A percentile compares a stretch with the other conserved stretches of the same genome.
phyloP scores from a whole-genome alignment of 495 filamentous ascomycete genomes.

The Venustampulla echinocandica region DNA sequence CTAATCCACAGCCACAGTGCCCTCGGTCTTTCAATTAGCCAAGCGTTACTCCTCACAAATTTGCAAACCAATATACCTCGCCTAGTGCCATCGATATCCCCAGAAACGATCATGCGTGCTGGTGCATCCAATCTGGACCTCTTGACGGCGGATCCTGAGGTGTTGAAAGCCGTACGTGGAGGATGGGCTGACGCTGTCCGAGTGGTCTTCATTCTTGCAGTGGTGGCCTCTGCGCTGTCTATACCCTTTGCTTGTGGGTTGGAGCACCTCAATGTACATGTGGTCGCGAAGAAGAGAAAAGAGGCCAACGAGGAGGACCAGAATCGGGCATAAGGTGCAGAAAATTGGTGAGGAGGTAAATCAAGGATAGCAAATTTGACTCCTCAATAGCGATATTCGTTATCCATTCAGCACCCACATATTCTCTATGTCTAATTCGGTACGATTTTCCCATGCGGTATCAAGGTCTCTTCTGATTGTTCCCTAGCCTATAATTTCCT shows the following conservation, averaged over 20 bases:
- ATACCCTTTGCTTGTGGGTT: background rate
- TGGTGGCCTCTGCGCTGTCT: background rate
- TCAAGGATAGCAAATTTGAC: too few species aligned
- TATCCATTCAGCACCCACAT: too few species aligned
- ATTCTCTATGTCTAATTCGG: too few species aligned
- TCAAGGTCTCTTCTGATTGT: too few species aligned
- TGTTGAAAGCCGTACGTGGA: background rate
- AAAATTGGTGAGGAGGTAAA: too few species aligned
- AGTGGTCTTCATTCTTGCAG: background rate
- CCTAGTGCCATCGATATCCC: background rate
- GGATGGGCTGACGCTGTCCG: background rate
- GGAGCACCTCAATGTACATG: background rate
- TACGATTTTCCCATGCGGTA: too few species aligned
- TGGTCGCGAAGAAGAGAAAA: background rate
- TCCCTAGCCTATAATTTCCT: too few species aligned
- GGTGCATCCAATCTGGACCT: background rate
- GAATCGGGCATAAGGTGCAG: background rate
- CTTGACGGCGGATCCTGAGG: background rate
- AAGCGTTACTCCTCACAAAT: background rate
- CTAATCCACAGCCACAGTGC: too few species aligned
- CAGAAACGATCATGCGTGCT: background rate
- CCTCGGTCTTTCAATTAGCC: background rate
- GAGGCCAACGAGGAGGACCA: background rate
- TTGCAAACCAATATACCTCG: background rate
- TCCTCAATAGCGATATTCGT: too few species aligned